Evolutionary conservation across 169 alveolate species (phyloP).

Genomic region (Plasmodium berghei): DNA sequence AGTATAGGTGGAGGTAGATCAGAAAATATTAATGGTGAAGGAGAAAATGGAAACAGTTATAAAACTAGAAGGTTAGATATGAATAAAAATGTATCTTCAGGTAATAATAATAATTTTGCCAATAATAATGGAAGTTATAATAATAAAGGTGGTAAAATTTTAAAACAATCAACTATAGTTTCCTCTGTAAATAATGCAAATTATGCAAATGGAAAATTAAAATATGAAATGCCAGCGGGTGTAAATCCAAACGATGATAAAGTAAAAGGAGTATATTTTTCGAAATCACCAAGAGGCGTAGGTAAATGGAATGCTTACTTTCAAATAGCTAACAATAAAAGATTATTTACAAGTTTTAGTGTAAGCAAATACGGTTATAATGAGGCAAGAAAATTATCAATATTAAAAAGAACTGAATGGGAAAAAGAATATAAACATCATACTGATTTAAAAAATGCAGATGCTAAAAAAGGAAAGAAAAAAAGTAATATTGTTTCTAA

Average conservation of each 20-base stretch:
- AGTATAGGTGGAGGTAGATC: conserved; percentile 6
- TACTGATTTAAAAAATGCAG: conserved; percentile 56
- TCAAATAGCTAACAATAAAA: conserved; percentile 67
- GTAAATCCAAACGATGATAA: conserved; percentile 73
- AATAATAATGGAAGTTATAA: conserved; percentile 9
- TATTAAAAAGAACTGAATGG: conserved; percentile 72
- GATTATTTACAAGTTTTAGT: conserved; percentile 69
- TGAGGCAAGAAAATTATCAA: conserved; percentile 65
- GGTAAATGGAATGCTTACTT: conserved; percentile 75
- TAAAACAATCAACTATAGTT: conserved; percentile 8
- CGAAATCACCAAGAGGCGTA: conserved; percentile 68
- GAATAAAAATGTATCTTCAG: neutral
- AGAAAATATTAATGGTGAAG: neutral
- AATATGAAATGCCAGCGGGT: conserved; percentile 73
- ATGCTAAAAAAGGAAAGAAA: conserved; percentile 60
- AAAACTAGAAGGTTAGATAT: neutral
- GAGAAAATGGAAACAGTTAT: neutral
- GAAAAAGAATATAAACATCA: conserved; percentile 68
- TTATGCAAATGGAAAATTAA: conserved; percentile 38
- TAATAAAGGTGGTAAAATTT: conserved; percentile 3
- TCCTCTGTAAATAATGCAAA: conserved; percentile 1
- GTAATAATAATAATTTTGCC: conserved; percentile 2
- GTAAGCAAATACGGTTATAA: conserved; percentile 70
- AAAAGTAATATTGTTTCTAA: conserved; percentile 6
- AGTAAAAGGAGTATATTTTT: conserved; percentile 66